These are phyloP conservation scores for Amanita pseudoporphyria DNA, from an alignment of 768 basidiomycete genomes.

Conservation along the genomic window DNA sequence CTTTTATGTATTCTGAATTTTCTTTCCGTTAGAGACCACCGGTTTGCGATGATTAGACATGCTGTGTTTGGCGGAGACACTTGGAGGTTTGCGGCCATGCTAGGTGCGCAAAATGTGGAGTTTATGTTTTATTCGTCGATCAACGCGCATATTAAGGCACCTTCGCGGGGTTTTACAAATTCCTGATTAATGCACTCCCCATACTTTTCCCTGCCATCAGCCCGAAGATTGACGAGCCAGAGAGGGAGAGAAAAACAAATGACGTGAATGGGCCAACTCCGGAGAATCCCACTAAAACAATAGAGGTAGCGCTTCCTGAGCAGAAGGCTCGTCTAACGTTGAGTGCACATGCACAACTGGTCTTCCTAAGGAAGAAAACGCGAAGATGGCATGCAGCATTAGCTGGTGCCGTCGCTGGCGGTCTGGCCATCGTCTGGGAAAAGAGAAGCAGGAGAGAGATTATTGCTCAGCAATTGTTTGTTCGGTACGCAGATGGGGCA, in stretches of 20 bases:
- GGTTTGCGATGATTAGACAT: constrained; percentile 60
- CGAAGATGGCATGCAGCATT: constrained; percentile 71
- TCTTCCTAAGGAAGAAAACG: constrained; percentile 57
- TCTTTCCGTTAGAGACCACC: constrained; percentile 37
- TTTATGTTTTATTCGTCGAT: not conserved
- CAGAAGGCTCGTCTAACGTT: constrained; percentile 48
- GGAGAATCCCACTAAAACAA: constrained; percentile 16
- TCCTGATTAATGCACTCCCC: constrained; percentile 69
- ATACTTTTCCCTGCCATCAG: constrained; percentile 49
- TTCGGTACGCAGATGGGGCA: constrained; percentile 43
- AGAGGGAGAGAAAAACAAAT: constrained; percentile 7
- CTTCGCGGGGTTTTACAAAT: constrained; percentile 72
- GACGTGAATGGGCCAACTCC: constrained; percentile 12
- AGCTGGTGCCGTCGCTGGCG: constrained; percentile 71
- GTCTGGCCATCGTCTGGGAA: constrained; percentile 69
- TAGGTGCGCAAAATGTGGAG: constrained; percentile 38
- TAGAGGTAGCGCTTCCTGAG: constrained; percentile 21
- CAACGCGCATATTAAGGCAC: constrained; percentile 34
- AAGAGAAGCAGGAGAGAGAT: constrained; percentile 50
- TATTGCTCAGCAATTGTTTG: constrained; percentile 84
- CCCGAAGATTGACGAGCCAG: constrained; percentile 14
- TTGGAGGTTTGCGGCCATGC: constrained; percentile 79
- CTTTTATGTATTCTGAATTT: not conserved
- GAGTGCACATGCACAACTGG: constrained; percentile 51
- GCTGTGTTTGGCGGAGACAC: constrained; percentile 82